Conservation (phyloP, 768 basidiomycete genomes). For the Suillus ampliporus region DNA sequence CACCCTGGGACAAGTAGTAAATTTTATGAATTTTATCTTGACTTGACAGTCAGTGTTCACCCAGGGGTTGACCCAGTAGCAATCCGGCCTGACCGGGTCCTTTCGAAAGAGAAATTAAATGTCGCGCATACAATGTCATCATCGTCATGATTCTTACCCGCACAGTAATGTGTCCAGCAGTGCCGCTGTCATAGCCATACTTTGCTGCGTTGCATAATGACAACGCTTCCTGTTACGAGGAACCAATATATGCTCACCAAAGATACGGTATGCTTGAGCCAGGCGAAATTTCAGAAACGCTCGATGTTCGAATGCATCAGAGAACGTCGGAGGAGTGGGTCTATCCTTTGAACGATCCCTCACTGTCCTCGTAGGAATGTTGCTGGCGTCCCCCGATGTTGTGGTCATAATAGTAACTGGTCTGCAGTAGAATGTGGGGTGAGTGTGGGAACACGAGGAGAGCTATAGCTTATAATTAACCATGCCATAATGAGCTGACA, state of each 20-base stretch:
- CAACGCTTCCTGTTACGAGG: constrained; percentile 1
- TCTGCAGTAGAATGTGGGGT: not conserved
- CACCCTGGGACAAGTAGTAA: constrained; percentile 33
- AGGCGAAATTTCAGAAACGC: constrained; percentile 50
- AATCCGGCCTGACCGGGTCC: constrained; percentile 48
- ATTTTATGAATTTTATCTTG: not conserved
- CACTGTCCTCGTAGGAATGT: not conserved
- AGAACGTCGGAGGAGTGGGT: constrained; percentile 34
- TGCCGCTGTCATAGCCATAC: constrained; percentile 52
- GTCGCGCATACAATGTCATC: not conserved
- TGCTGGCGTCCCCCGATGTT: not conserved
- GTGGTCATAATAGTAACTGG: not conserved
- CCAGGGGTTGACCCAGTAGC: constrained; percentile 57
- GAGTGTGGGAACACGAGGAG: too few species aligned
- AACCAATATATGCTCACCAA: constrained; percentile 38
- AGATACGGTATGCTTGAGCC: constrained; percentile 52
- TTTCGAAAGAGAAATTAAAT: constrained; percentile 12
- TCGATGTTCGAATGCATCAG: constrained; percentile 43
- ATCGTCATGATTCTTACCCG: constrained; percentile 26
- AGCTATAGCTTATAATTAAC: too few species aligned
- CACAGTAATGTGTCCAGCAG: constrained; percentile 58
- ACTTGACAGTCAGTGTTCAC: constrained; percentile 26
- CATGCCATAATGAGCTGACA: too few species aligned
- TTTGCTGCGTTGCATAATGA: constrained; percentile 26
- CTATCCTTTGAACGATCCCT: too few species aligned